Conservation (phyloP, 257 asterid genomes). For the Solanum verrucosum region DNA sequence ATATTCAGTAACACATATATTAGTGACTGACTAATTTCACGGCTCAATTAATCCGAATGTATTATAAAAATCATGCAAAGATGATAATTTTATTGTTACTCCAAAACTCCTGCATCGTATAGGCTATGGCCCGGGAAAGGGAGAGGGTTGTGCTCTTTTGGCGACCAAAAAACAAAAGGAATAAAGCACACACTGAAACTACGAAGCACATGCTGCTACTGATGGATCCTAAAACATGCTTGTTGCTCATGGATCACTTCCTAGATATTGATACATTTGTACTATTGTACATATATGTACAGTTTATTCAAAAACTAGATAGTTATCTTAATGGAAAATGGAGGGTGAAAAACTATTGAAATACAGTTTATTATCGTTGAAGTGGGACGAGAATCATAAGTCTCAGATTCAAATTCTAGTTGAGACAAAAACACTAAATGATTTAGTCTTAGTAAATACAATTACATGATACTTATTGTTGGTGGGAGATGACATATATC, state of each 20-base stretch:
- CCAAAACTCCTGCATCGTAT: not conserved
- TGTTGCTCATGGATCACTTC: not conserved
- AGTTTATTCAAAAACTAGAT: not conserved
- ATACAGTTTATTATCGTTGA: not conserved
- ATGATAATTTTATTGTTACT: not conserved
- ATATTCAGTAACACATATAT: not conserved
- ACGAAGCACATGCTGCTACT: not conserved
- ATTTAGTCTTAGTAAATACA: too few relatives aligned
- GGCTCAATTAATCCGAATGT: not conserved
- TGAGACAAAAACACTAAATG: too few relatives aligned
- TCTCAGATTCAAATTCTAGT: too few relatives aligned
- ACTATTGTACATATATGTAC: not conserved
- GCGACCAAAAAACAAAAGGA: constrained; percentile 23
- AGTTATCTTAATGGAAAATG: not conserved
- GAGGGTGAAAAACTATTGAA: not conserved
- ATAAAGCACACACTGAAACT: constrained; percentile 10
- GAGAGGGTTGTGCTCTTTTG: not conserved
- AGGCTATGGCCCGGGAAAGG: not conserved
- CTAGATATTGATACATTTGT: not conserved
- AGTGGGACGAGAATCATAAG: too few relatives aligned
- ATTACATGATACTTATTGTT: not conserved
- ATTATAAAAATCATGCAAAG: not conserved
- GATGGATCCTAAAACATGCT: not conserved
- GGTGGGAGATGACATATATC: not conserved
- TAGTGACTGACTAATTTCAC: not conserved